Conservation (phyloP, 2,329 filamentous ascomycete genomes). For the Scedosporium minutisporum region DNA sequence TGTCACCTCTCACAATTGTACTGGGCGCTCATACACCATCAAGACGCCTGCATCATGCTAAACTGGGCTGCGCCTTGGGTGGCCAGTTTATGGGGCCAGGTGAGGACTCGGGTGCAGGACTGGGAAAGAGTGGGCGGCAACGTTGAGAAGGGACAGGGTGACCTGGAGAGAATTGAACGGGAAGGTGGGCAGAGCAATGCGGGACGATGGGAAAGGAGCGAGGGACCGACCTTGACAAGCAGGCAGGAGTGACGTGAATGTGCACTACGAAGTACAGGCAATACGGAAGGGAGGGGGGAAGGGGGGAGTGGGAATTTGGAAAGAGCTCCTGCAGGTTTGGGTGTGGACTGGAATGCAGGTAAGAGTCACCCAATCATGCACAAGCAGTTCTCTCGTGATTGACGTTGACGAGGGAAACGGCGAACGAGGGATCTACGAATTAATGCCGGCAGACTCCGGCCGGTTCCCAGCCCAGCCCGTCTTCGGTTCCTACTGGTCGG, state of each 20-base stretch:
- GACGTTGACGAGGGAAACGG: neutral
- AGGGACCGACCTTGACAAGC: neutral
- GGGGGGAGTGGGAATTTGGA: too few species aligned
- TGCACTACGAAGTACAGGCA: too few species aligned
- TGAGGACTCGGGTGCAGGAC: neutral
- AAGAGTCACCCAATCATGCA: neutral
- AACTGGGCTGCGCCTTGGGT: neutral
- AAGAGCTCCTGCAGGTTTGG: too few species aligned
- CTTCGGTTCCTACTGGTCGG: neutral
- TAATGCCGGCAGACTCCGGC: slow-evolving; percentile 1
- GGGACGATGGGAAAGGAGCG: neutral
- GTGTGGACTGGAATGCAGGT: too few species aligned
- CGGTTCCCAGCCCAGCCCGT: neutral
- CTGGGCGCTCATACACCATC: neutral
- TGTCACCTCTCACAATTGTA: neutral
- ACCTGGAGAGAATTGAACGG: neutral
- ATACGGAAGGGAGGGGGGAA: too few species aligned
- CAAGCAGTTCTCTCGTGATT: neutral
- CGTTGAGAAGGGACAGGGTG: neutral
- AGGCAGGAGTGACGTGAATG: neutral
- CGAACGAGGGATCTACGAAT: neutral
- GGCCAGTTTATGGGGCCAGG: neutral
- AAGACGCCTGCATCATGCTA: neutral
- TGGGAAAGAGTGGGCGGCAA: neutral
- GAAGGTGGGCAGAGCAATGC: neutral